phyloP scores from a whole-genome alignment of 371 early-diverging fungal species.

The Choanephora cucurbitarum region DNA sequence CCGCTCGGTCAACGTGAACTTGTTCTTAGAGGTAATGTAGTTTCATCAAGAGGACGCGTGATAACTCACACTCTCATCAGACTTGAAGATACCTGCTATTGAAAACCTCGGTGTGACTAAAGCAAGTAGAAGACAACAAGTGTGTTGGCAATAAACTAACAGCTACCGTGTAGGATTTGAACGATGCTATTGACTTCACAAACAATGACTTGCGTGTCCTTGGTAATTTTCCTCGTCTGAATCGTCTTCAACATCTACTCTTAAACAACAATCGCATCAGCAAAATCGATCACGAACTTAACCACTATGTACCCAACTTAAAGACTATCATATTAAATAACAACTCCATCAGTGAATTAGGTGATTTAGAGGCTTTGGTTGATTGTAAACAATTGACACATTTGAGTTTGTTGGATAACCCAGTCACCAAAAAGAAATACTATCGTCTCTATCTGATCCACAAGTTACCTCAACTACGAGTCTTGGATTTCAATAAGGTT shows the following conservation, averaged over 20 bases:
- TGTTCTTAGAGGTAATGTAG: constrained; percentile 74
- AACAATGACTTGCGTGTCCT: constrained; percentile 87
- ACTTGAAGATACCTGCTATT: constrained; percentile 84
- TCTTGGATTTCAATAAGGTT: constrained; percentile 84
- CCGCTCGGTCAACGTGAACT: constrained; percentile 89
- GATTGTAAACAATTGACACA: constrained; percentile 58
- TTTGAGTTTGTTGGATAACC: constrained; percentile 83
- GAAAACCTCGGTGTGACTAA: constrained; percentile 94
- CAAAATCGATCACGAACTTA: constrained; percentile 67
- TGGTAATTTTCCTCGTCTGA: constrained; percentile 87
- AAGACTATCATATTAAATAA: constrained; percentile 82
- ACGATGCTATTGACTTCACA: constrained; percentile 92
- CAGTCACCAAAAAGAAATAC: constrained; percentile 77
- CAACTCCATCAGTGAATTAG: constrained; percentile 80
- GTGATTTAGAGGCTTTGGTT: constrained; percentile 78
- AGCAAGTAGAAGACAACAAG: constrained; percentile 41
- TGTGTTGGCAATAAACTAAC: background rate
- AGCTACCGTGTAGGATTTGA: constrained; percentile 67
- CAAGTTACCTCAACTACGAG: constrained; percentile 74
- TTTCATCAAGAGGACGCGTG: background rate
- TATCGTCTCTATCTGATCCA: constrained; percentile 85
- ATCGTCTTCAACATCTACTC: constrained; percentile 77
- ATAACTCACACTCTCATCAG: too few relatives aligned
- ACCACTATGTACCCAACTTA: constrained; percentile 74
- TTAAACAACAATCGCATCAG: constrained; percentile 87